Conservation (phyloP, 257 asterid genomes). For the Haberlea rhodopensis region DNA sequence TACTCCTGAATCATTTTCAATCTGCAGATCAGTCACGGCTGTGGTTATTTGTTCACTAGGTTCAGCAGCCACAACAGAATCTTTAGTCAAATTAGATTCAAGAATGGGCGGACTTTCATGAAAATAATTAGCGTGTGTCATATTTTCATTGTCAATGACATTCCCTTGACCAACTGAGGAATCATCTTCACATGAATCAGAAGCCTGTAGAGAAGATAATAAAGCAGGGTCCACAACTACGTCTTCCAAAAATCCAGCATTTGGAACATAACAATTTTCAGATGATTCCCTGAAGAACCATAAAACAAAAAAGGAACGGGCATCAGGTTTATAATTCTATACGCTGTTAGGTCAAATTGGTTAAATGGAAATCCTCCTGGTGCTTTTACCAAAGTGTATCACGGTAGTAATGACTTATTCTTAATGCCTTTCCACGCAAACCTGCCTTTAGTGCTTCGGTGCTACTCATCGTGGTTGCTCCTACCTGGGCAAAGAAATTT, state of each 20-base stretch:
- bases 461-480: slow-evolving; percentile 78
- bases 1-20: slow-evolving; percentile 44
- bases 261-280: slow-evolving; percentile 75
- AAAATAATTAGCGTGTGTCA: slow-evolving; percentile 31
- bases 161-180: slow-evolving; percentile 39
- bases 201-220: slow-evolving; percentile 38
- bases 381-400: slow-evolving; percentile 79
- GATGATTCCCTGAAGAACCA: slow-evolving; percentile 63
- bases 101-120: slow-evolving; percentile 31
- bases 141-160: slow-evolving; percentile 37
- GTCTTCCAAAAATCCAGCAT: slow-evolving; percentile 86
- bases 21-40: slow-evolving; percentile 50
- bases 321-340: slow-evolving; percentile 9
- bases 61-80: slow-evolving; percentile 35
- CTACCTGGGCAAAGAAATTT: slow-evolving; percentile 55
- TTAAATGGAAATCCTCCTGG: neutral
- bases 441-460: slow-evolving; percentile 79
- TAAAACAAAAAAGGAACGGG: slow-evolving; percentile 15
- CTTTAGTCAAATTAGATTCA: slow-evolving; percentile 35
- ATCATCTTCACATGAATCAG: slow-evolving; percentile 59
- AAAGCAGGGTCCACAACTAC: slow-evolving; percentile 82
- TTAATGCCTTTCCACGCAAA: slow-evolving; percentile 88
- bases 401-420: slow-evolving; percentile 66
- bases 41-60: slow-evolving; percentile 49
- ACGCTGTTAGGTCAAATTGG: neutral